Base-by-base conservation (phyloP, 768 basidiomycete species). In the Lyophyllum atratum region DNA sequence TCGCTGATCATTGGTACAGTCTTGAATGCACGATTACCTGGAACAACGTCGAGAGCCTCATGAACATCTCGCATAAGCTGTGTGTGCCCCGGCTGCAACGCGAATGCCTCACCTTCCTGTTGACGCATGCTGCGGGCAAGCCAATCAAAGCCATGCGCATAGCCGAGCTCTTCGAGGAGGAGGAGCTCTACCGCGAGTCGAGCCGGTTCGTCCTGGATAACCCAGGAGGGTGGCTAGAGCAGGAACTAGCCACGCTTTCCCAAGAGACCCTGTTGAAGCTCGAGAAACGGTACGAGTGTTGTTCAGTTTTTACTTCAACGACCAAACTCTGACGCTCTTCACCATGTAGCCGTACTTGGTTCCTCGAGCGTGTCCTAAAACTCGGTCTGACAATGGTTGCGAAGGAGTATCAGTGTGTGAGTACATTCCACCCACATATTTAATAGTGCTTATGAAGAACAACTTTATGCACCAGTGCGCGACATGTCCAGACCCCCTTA, bases 341-440 rank as follows among this genome's bases (percentile, higher is more conserved):
- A 29, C 29, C n/a, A 39, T 29, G 15, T 61, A 93, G 93, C 33
- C 84, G 95, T 55, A 95, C 88, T 52, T 97, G 95, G 95, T 97
- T 97, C 74, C 81, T 97, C 19, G 95, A 98, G 69, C 85, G 95
- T 19, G 90, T 98, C 15, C 79, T 97, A 60, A 97, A 97, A 69
- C 84, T 98, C 10, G 93, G 93, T 1, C 76, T 93, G 39, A 90
- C 90, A 0, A 84, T 88, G 59, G 81, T 96, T 22, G 85, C 91
- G n/a, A 95, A 95, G 70, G 95, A 97, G 66, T 97, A 97, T 65
- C 89, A 92, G 84, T 97, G 95, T 67, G 93, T 94, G 68, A 61
- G 85, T 74, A 22, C 22, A 45, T n/a, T 21, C 22, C 26, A 26
- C 47, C 48, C 28, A 7, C 22, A 43, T 40, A 9, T 37, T 50